A percentile compares a stretch with the other conserved stretches of the same genome.
phyloP scores from a whole-genome alignment of 352 stramenopile genomes.

The Globisporangium parvum region DNA sequence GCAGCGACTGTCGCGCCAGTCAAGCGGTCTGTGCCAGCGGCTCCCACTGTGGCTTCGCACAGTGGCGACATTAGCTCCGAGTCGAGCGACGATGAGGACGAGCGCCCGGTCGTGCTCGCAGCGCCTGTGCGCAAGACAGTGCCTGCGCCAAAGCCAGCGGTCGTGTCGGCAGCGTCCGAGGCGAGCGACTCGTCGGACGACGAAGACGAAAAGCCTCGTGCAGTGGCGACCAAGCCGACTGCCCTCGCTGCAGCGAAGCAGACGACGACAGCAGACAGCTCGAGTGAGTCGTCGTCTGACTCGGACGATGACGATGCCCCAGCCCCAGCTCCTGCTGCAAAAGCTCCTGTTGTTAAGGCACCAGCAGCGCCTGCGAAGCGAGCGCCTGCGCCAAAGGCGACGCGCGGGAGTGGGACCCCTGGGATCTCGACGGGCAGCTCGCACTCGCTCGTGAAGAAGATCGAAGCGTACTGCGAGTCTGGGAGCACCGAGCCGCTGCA shows the following conservation, averaged over 20 bases:
- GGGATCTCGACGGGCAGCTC: slow-evolving; percentile 59
- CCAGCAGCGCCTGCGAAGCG: slow-evolving; percentile 9
- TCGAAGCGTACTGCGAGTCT: slow-evolving; percentile 63
- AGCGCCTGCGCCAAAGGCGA: slow-evolving; percentile 9
- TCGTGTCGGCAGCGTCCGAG: slow-evolving; percentile 4
- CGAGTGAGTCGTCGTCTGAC: slow-evolving; percentile 15
- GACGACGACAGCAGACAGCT: slow-evolving; percentile 1
- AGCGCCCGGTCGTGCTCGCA: slow-evolving; percentile 11
- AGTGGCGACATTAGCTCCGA: slow-evolving; percentile 26
- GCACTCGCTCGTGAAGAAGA: slow-evolving; percentile 83
- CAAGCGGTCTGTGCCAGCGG: background rate
- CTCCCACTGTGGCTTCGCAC: background rate
- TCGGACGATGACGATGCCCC: slow-evolving; percentile 8
- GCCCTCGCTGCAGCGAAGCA: background rate
- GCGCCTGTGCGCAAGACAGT: slow-evolving; percentile 5
- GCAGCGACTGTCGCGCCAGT: background rate
- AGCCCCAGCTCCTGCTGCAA: slow-evolving; percentile 2
- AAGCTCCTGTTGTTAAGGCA: background rate
- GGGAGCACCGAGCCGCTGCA: slow-evolving; percentile 41
- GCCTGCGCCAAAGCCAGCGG: background rate
- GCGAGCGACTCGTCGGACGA: background rate
- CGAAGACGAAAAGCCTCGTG: slow-evolving; percentile 14
- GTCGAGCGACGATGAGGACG: slow-evolving; percentile 35
- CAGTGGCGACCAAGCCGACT: slow-evolving; percentile 1
- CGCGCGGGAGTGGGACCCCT: slow-evolving; percentile 11